phyloP scores from a whole-genome alignment of 768 basidiomycete species.

The Lactarius hatsudake region DNA sequence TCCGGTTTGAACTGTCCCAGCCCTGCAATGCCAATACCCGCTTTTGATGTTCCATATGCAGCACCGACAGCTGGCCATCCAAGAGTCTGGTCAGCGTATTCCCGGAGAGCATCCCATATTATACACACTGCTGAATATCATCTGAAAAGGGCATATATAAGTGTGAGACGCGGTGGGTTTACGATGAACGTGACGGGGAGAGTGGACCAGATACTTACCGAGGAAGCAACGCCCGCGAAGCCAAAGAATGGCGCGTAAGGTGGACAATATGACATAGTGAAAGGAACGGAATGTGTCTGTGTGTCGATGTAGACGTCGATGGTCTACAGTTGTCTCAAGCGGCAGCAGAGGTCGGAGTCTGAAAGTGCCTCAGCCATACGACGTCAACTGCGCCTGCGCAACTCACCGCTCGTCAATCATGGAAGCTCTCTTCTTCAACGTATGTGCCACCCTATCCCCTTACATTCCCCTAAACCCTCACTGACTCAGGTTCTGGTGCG shows the following conservation, averaged over 20 bases:
- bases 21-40: conserved; percentile 96
- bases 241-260: conserved; percentile 98
- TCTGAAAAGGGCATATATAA: conserved; percentile 47
- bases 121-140: conserved; percentile 90
- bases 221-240: conserved; percentile 92
- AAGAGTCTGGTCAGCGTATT: background rate
- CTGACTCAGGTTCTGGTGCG: conserved; percentile 29
- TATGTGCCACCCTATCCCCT: conserved; percentile 36
- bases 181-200: background rate
- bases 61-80: conserved; percentile 74
- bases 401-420: conserved; percentile 38
- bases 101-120: background rate
- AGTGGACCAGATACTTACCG: conserved; percentile 50
- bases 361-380: conserved; percentile 6
- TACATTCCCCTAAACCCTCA: conserved; percentile 26
- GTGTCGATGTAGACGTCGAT: background rate
- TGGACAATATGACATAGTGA: conserved; percentile 54
- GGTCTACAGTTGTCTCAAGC: background rate
- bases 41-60: conserved; percentile 93
- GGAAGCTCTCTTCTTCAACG: conserved; percentile 91
- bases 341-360: conserved; percentile 21
- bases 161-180: background rate
- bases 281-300: conserved; percentile 3
- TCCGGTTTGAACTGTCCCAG: conserved; percentile 93
- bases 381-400: conserved; percentile 3